Conservation (phyloP, 306 rosid genomes). For the Echinosophora koreensis region DNA sequence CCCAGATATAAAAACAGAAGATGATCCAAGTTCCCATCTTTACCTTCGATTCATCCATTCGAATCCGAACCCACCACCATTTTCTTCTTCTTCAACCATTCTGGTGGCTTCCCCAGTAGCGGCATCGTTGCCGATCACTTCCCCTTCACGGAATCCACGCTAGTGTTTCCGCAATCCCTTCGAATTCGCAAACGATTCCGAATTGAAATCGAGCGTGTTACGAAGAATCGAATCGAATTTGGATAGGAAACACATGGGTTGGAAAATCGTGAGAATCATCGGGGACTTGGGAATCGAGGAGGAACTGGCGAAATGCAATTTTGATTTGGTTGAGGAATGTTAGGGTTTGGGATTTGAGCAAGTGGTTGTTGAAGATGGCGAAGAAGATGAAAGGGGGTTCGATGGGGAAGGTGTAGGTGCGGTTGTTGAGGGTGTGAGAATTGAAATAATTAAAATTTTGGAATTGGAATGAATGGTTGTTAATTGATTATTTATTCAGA, state of each 20-base stretch:
- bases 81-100: constrained; percentile 85
- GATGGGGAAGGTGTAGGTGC: constrained; percentile 66
- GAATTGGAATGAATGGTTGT: background rate
- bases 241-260: constrained; percentile 65
- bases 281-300: constrained; percentile 23
- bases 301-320: constrained; percentile 46
- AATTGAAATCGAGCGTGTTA: constrained; percentile 41
- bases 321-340: constrained; percentile 63
- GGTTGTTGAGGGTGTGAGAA: constrained; percentile 66
- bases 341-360: constrained; percentile 60
- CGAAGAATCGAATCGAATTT: constrained; percentile 58
- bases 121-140: constrained; percentile 47
- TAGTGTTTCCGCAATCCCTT: constrained; percentile 31
- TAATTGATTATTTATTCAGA: background rate
- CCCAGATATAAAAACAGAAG: too few species aligned
- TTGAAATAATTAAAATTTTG: too few species aligned
- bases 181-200: constrained; percentile 40
- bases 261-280: constrained; percentile 36
- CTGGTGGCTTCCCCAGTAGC: constrained; percentile 49
- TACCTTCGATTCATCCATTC: constrained; percentile 50
- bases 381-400: constrained; percentile 66
- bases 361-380: constrained; percentile 62
- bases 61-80: constrained; percentile 56
- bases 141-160: constrained; percentile 54
- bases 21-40: constrained; percentile 46